Conservation (phyloP, 257 asterid species). For the Voacanga thouarsii region DNA sequence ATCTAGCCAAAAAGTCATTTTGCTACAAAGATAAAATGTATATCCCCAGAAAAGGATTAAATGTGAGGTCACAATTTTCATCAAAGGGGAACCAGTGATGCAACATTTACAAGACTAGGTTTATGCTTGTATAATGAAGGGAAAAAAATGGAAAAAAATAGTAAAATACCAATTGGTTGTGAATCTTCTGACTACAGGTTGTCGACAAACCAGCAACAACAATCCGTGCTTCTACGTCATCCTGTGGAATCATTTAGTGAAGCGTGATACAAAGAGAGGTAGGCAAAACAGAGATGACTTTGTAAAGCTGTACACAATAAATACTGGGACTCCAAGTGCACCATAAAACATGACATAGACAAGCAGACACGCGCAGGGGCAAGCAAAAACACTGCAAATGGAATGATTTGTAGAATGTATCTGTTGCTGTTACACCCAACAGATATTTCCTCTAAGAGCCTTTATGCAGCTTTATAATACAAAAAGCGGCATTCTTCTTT, state of each 20-base stretch:
- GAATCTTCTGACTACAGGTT: slow-evolving; percentile 99
- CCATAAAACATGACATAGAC: background rate
- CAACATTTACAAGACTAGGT: background rate
- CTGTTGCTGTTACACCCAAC: background rate
- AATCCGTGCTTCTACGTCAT: slow-evolving; percentile 66
- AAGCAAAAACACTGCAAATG: background rate
- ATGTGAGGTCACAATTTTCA: background rate
- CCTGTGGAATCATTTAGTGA: slow-evolving; percentile 44
- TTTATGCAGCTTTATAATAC: background rate
- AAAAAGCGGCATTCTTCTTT: background rate
- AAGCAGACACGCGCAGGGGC: background rate
- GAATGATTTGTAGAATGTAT: background rate
- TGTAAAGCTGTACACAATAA: background rate
- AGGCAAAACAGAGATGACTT: background rate
- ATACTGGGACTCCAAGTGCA: background rate
- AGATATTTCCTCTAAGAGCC: background rate
- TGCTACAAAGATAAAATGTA: background rate
- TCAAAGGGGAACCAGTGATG: background rate
- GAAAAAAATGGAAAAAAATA: background rate
- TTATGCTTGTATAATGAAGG: background rate
- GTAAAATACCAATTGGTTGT: slow-evolving; percentile 83
- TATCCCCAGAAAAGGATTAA: background rate
- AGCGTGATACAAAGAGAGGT: slow-evolving; percentile 7
- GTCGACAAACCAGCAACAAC: slow-evolving; percentile 87
- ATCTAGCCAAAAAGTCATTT: background rate